phyloP scores from a whole-genome alignment of 2,329 filamentous ascomycete species.

The Apiospora sp. region DNA sequence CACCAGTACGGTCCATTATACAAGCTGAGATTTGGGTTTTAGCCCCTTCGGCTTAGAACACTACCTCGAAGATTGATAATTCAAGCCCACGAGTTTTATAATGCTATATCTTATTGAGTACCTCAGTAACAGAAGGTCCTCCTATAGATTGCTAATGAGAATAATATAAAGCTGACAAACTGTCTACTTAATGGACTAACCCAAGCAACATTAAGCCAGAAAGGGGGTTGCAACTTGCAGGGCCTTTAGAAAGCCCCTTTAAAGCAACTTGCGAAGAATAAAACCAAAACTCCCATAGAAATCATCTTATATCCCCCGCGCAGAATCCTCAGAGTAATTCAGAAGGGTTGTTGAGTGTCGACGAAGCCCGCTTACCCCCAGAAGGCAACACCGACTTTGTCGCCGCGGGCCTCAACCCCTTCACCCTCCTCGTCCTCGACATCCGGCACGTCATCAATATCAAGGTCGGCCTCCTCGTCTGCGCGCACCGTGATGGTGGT shows the following conservation, averaged over 20 bases:
- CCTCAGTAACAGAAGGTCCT: background rate
- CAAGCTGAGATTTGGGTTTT: too few species aligned
- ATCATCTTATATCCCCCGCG: background rate
- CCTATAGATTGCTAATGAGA: background rate
- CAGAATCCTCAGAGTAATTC: background rate
- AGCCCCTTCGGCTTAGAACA: too few species aligned
- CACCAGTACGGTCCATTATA: too few species aligned
- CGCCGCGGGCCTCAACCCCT: constrained; percentile 1
- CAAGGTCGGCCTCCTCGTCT: background rate
- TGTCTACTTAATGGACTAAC: background rate
- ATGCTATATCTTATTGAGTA: too few species aligned
- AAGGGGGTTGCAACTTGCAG: background rate
- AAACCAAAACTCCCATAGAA: background rate
- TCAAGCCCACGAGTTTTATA: too few species aligned
- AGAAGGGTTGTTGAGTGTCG: too few species aligned
- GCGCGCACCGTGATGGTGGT: constrained; percentile 1
- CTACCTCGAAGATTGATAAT: too few species aligned
- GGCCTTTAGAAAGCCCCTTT: background rate
- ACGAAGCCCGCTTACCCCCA: background rate
- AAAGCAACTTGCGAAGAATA: background rate
- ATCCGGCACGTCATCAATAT: background rate
- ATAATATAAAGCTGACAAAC: background rate
- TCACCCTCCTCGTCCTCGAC: background rate
- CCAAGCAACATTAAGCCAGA: background rate
- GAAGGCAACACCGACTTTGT: background rate